Evolutionary conservation across 2,329 filamentous ascomycete genomes (phyloP).

Genomic region (Arthrobotrys iridis): DNA sequence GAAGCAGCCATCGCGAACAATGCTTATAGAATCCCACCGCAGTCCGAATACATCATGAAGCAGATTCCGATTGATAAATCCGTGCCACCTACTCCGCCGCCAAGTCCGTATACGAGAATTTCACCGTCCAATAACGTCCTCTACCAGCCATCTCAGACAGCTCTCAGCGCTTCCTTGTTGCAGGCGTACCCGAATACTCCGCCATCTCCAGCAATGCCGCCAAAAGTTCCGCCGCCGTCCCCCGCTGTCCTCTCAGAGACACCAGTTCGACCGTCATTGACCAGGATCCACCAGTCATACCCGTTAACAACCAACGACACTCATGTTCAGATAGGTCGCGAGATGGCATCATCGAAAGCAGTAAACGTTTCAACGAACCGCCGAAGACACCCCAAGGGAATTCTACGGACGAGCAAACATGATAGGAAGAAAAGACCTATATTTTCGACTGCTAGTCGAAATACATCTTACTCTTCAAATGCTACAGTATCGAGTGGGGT

Average conservation of each 20-base stretch:
- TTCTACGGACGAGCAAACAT: slow-evolving; percentile 29
- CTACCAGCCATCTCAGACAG: slow-evolving; percentile 56
- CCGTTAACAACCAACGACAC: slow-evolving; percentile 40
- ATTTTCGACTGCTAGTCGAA: slow-evolving; percentile 25
- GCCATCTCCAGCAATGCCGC: slow-evolving; percentile 55
- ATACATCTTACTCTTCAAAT: slow-evolving; percentile 47
- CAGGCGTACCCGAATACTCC: slow-evolving; percentile 57
- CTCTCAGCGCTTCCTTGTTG: slow-evolving; percentile 57
- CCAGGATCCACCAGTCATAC: slow-evolving; percentile 48
- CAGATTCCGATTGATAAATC: slow-evolving; percentile 55
- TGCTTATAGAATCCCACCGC: slow-evolving; percentile 53
- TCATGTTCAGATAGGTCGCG: slow-evolving; percentile 38
- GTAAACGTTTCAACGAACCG: not conserved
- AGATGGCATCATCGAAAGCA: slow-evolving; percentile 32
- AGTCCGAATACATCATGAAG: slow-evolving; percentile 53
- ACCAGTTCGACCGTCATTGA: slow-evolving; percentile 30
- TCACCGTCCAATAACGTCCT: slow-evolving; percentile 53
- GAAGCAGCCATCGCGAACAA: slow-evolving; percentile 55
- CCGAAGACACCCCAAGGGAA: slow-evolving; percentile 23
- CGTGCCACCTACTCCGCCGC: slow-evolving; percentile 57
- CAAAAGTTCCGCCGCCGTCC: slow-evolving; percentile 51
- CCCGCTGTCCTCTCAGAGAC: slow-evolving; percentile 31
- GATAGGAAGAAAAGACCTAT: slow-evolving; percentile 31
- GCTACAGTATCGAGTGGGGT: slow-evolving; percentile 41
- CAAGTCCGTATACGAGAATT: slow-evolving; percentile 55